These are phyloP conservation scores for Emericellopsis terricola DNA, from an alignment of 495 filamentous ascomycete species.

Conservation along the genomic window DNA sequence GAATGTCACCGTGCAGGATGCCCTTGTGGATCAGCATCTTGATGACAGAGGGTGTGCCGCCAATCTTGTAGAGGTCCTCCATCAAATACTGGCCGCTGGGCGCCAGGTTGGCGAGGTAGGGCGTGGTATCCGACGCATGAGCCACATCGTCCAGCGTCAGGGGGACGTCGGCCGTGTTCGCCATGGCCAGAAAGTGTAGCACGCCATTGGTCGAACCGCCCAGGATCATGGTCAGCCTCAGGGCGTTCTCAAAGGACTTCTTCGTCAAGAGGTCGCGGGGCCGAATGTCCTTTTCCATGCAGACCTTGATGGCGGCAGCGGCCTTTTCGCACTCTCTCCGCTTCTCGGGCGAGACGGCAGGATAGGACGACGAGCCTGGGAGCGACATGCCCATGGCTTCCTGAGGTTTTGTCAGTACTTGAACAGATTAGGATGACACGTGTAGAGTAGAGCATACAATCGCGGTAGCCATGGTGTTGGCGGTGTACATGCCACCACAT, in stretches of 20 bases:
- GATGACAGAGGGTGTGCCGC: slow-evolving; percentile 78
- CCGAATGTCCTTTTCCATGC: slow-evolving; percentile 74
- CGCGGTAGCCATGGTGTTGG: slow-evolving; percentile 93
- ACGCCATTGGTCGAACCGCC: slow-evolving; percentile 88
- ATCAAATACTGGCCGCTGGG: slow-evolving; percentile 80
- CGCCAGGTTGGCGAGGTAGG: slow-evolving; percentile 84
- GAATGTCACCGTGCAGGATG: slow-evolving; percentile 67
- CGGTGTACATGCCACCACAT: slow-evolving; percentile 96
- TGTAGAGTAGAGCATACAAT: too few species aligned
- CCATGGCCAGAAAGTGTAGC: slow-evolving; percentile 90
- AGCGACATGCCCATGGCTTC: slow-evolving; percentile 88
- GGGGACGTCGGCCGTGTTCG: slow-evolving; percentile 67
- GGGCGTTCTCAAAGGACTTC: slow-evolving; percentile 78
- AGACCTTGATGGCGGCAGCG: slow-evolving; percentile 68
- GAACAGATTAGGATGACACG: too few species aligned
- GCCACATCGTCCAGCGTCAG: slow-evolving; percentile 80
- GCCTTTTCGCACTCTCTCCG: slow-evolving; percentile 79
- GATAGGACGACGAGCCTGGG: slow-evolving; percentile 80
- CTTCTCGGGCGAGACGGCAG: slow-evolving; percentile 76
- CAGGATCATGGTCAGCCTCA: slow-evolving; percentile 83
- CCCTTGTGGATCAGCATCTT: slow-evolving; percentile 76
- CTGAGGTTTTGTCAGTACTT: too few species aligned
- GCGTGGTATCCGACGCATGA: slow-evolving; percentile 72
- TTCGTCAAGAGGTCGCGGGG: slow-evolving; percentile 74
- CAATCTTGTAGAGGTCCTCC: slow-evolving; percentile 89